Percentiles rank a stretch among this genome's conserved stretches.
Evolutionary conservation across 768 basidiomycete genomes (phyloP).

Genomic region (Leccinellum luteum): DNA sequence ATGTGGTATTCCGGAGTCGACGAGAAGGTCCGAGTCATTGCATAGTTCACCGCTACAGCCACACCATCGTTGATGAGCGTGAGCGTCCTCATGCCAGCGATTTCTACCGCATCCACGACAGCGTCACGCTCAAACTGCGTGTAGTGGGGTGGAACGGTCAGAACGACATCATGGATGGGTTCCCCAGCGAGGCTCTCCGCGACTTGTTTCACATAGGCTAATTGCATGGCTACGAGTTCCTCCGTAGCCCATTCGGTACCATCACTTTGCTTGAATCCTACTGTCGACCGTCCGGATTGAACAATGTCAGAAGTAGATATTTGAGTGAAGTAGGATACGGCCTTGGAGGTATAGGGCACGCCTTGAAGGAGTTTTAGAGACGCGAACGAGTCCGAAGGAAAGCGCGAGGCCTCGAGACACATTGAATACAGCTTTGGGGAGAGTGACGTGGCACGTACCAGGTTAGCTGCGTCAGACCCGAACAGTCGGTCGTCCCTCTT

Average conservation of each 20-base stretch:
- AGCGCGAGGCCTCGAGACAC: constrained; percentile 74
- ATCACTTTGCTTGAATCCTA: constrained; percentile 57
- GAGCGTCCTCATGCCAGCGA: constrained; percentile 81
- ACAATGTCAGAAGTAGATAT: constrained; percentile 53
- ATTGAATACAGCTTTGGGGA: not conserved
- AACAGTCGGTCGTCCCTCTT: constrained; percentile 89
- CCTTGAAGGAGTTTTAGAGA: constrained; percentile 85
- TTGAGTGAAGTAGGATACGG: constrained; percentile 55
- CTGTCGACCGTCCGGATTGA: constrained; percentile 58
- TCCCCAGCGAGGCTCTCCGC: constrained; percentile 78
- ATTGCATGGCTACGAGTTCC: constrained; percentile 92
- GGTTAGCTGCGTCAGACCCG: constrained; percentile 82
- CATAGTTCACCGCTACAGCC: constrained; percentile 96
- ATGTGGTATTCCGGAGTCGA: constrained; percentile 77
- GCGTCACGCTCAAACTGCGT: constrained; percentile 90
- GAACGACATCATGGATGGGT: constrained; percentile 76
- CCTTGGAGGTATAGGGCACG: constrained; percentile 56
- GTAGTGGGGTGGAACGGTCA: constrained; percentile 90
- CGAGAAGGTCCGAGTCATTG: constrained; percentile 88
- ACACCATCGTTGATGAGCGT: constrained; percentile 91
- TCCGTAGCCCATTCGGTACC: constrained; percentile 77
- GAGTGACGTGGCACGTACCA: constrained; percentile 52
- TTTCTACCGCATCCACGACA: constrained; percentile 87
- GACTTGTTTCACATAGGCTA: constrained; percentile 85
- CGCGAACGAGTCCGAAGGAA: constrained; percentile 83